phyloP scores from a whole-genome alignment of 106 monocot genomes.

The Allium fistulosum region DNA sequence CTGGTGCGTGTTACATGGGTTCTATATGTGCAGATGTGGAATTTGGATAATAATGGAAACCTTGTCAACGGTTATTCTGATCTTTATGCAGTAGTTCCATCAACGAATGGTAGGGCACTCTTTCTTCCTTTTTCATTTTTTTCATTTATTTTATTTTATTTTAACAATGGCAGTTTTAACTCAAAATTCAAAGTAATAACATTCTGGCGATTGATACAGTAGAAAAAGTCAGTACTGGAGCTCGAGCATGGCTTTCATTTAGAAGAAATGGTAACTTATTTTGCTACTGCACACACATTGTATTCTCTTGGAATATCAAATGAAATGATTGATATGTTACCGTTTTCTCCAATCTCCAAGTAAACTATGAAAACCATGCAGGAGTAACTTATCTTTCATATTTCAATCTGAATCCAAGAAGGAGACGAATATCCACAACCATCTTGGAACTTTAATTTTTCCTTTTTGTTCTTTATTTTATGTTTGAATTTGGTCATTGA shows the following conservation, averaged over 20 bases:
- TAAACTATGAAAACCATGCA: conserved; percentile 8
- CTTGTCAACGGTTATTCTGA: conserved; percentile 51
- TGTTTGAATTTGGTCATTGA: too few relatives aligned
- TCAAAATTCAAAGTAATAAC: too few relatives aligned
- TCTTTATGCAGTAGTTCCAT: conserved; percentile 35
- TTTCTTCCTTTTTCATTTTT: too few relatives aligned
- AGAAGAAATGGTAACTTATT: conserved; percentile 60
- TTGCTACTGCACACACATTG: too few relatives aligned
- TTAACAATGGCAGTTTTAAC: too few relatives aligned
- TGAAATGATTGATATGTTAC: too few relatives aligned
- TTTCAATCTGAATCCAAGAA: conserved; percentile 55
- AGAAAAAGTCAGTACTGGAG: conserved; percentile 7
- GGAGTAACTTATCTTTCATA: conserved; percentile 82
- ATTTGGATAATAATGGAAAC: conserved; percentile 57
- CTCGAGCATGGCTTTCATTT: conserved; percentile 69
- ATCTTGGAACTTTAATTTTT: too few relatives aligned
- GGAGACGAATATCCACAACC: conserved; percentile 21
- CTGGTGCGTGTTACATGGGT: not conserved
- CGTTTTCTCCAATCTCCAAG: too few relatives aligned
- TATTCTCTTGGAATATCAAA: too few relatives aligned
- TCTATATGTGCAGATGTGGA: conserved; percentile 54
- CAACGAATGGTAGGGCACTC: conserved; percentile 21
- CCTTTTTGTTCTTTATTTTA: too few relatives aligned
- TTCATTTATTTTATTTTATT: conserved; percentile 13
- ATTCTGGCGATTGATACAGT: not conserved